phyloP scores from a whole-genome alignment of 2,329 filamentous ascomycete species.

The Diaporthe citri region DNA sequence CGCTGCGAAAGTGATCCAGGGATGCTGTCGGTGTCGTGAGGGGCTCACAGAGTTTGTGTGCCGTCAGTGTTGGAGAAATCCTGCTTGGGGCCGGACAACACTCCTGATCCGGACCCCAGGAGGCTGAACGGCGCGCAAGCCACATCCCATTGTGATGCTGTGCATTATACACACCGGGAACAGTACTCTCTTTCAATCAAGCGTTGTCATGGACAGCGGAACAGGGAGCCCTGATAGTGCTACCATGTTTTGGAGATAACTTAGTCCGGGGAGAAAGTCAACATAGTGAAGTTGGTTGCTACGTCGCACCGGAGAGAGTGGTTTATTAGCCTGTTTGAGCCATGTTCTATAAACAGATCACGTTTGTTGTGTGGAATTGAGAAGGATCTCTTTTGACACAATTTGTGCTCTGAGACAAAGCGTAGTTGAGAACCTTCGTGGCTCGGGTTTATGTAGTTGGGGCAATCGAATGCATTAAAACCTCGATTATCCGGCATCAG shows the following conservation, averaged over 20 bases:
- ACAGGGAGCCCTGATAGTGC: neutral
- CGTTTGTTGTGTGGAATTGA: neutral
- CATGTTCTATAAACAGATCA: neutral
- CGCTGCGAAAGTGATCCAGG: constrained; percentile 12
- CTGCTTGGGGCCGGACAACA: constrained; percentile 22
- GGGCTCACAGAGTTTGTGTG: constrained; percentile 14
- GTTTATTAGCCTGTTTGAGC: neutral
- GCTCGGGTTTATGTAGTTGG: no score
- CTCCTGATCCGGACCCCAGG: constrained; percentile 14
- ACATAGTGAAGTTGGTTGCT: neutral
- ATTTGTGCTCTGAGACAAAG: neutral
- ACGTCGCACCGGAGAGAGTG: neutral
- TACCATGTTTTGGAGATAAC: neutral
- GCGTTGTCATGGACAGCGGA: neutral
- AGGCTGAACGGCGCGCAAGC: constrained; percentile 15
- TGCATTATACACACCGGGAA: neutral
- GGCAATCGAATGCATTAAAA: no score
- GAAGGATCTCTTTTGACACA: neutral
- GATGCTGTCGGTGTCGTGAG: constrained; percentile 27
- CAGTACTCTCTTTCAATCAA: neutral
- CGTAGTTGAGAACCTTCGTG: neutral
- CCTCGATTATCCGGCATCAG: no score
- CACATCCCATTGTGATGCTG: neutral
- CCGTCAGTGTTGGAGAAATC: constrained; percentile 23
- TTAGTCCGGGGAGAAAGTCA: neutral